Evolutionary conservation across 805 yeast species (phyloP), one percentile per base, ranked within the genome.

Genomic region (Candida ponderosae): DNA sequence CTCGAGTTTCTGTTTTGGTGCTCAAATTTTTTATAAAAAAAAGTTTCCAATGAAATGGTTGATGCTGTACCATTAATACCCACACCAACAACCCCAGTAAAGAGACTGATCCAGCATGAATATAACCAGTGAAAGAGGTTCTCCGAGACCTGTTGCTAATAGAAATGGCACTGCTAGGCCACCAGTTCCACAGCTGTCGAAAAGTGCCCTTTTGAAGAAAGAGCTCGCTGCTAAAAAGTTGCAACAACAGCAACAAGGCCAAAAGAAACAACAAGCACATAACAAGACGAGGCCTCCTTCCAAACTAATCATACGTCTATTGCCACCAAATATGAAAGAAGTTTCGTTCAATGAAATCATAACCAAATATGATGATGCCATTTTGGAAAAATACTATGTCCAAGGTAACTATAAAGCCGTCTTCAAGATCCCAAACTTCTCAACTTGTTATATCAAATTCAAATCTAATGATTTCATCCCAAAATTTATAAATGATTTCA

Each of bases 381-480:
- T 39, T 6, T 35, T 34, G 2, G 47, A 50, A 2, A 44, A 42
- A 23, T 68, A 70, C 45, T 72, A 66, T 49, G 63, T 66, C 3
- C 40, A 51, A 36, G 79, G 79, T 3, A 45, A 51, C 15, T 61
- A 61, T 36, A 56, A 54, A 16, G 67, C 68, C 1, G 24, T 21
- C 11, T 69, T 60, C 40, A 67, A 66, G 31, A 42, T 47, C 13
- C 69, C 72, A 0, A 48, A 50, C 1, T 56, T 54, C 39, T 69
- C 76, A 2, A 51, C 74, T 40, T 64, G 68, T 11, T 72, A 66
- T 47, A 42, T 68, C 3, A 39, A 42, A 11, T 63, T 72, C 40
- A 57, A 56, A 33, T 54, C 48, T n/a, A 48, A 50, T 11, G 34
- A 40, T 4, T 30, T 39, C 1, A 48, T 65, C 34, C 52, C 47